Evolutionary conservation across 495 filamentous ascomycete species (phyloP).

Genomic region (Aspergillus conjunctus): DNA sequence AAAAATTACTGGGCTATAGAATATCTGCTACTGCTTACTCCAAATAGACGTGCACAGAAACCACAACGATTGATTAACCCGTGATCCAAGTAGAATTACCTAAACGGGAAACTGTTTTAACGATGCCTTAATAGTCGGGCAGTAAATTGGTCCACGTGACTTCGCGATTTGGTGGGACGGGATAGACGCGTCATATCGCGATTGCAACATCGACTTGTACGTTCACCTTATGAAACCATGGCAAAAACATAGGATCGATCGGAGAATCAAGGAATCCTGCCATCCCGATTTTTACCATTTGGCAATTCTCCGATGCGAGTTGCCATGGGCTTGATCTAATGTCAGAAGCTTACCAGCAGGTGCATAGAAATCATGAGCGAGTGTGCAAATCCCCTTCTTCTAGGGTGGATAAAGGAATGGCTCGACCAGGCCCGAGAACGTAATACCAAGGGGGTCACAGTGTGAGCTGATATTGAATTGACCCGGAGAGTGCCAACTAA

Average conservation of each 20-base stretch:
- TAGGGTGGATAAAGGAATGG: slow-evolving; percentile 80
- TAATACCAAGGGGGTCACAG: slow-evolving; percentile 68
- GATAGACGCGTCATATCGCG: slow-evolving; percentile 12
- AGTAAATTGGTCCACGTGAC: slow-evolving; percentile 9
- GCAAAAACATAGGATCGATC: slow-evolving; percentile 77
- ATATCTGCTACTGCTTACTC: neutral
- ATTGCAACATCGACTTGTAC: slow-evolving; percentile 35
- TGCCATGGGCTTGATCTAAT: neutral
- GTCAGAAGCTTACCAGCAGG: neutral
- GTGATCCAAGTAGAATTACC: neutral
- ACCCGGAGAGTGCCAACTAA: slow-evolving; percentile 16
- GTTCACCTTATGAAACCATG: slow-evolving; percentile 50
- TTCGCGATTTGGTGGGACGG: slow-evolving; percentile 5
- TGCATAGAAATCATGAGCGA: slow-evolving; percentile 38
- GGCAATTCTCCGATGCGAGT: neutral
- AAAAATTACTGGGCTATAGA: neutral
- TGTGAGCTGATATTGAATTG: slow-evolving; percentile 38
- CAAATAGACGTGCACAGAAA: too few species aligned
- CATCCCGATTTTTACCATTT: neutral
- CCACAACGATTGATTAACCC: too few species aligned
- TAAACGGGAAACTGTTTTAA: neutral
- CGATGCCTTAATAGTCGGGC: neutral
- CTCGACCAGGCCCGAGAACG: slow-evolving; percentile 70
- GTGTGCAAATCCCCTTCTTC: slow-evolving; percentile 74
- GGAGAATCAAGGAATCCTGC: neutral